Evolutionary conservation across 75 land plant species (phyloP).

Genomic region (Selaginella tamariscina): DNA sequence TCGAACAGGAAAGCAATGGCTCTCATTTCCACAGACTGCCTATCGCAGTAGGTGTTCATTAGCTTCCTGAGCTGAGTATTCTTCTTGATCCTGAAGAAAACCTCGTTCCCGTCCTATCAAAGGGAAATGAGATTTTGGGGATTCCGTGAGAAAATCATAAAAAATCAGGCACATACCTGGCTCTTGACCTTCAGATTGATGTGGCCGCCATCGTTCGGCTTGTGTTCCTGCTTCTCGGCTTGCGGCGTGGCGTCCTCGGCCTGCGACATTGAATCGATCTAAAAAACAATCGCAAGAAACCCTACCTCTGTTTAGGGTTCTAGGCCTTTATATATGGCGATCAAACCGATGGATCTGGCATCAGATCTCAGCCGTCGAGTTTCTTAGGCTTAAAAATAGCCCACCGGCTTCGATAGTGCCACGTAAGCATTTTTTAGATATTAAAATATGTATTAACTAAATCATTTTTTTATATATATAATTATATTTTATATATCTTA

Average conservation of each 20-base stretch:
- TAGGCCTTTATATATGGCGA: too few relatives aligned
- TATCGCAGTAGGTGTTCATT: constrained; percentile 84
- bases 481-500: too few relatives aligned
- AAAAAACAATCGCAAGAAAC: neutral
- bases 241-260: constrained; percentile 16
- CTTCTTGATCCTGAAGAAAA: constrained; percentile 83
- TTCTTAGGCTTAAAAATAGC: too few relatives aligned
- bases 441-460: too few relatives aligned
- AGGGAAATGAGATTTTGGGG: neutral
- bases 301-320: too few relatives aligned
- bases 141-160: neutral
- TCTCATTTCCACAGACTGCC: constrained; percentile 62
- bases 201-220: constrained; percentile 18
- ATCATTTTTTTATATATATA: too few relatives aligned
- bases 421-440: too few relatives aligned
- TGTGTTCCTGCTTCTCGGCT: constrained; percentile 17
- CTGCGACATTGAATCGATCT: constrained; percentile 15
- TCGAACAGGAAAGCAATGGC: constrained; percentile 88
- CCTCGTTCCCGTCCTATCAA: constrained; percentile 83
- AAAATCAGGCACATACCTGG: constrained; percentile 10
- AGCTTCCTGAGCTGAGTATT: constrained; percentile 73
- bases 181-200: constrained; percentile 24
- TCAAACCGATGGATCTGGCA: too few relatives aligned
- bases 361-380: too few relatives aligned
- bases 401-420: too few relatives aligned